A percentile compares a stretch with the other conserved stretches of the same genome.
phyloP scores from a whole-genome alignment of 352 stramenopile species.

The Phytophthora multivora region DNA sequence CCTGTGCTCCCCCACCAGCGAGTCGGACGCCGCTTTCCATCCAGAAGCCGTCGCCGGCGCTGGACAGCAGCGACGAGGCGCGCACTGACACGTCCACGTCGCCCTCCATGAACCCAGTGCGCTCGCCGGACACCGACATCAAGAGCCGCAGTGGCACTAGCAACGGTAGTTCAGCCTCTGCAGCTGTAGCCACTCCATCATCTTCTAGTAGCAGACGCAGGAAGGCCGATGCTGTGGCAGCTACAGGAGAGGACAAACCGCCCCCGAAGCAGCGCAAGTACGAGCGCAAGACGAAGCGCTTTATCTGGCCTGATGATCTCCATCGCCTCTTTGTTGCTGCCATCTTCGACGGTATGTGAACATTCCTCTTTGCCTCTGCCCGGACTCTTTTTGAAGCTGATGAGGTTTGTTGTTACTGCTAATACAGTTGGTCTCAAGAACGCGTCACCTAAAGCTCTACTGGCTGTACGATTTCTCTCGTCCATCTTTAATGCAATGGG shows the following conservation, averaged over 20 bases:
- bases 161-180: background rate
- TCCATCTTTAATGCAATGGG: background rate
- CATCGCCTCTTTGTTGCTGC: constrained; percentile 88
- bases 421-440: constrained; percentile 90
- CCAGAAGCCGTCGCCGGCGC: constrained; percentile 14
- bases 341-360: constrained; percentile 80
- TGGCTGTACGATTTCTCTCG: constrained; percentile 48
- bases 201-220: constrained; percentile 19
- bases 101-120: constrained; percentile 35
- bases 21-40: constrained; percentile 31
- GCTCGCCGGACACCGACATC: constrained; percentile 19
- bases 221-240: constrained; percentile 16
- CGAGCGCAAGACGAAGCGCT: constrained; percentile 88
- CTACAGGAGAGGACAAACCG: constrained; percentile 21
- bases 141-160: constrained; percentile 10
- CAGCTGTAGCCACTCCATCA: background rate
- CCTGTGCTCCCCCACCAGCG: constrained; percentile 14
- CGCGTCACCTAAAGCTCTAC: constrained; percentile 81
- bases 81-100: constrained; percentile 41
- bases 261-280: constrained; percentile 78
- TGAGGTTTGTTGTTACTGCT: constrained; percentile 4
- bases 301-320: constrained; percentile 88
- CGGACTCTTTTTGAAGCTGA: constrained; percentile 3
- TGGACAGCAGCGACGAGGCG: constrained; percentile 48
- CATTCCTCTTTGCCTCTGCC: background rate